phyloP scores from a whole-genome alignment of 1,284 basidiomycete genomes.

The Apiotrichum gracile region DNA sequence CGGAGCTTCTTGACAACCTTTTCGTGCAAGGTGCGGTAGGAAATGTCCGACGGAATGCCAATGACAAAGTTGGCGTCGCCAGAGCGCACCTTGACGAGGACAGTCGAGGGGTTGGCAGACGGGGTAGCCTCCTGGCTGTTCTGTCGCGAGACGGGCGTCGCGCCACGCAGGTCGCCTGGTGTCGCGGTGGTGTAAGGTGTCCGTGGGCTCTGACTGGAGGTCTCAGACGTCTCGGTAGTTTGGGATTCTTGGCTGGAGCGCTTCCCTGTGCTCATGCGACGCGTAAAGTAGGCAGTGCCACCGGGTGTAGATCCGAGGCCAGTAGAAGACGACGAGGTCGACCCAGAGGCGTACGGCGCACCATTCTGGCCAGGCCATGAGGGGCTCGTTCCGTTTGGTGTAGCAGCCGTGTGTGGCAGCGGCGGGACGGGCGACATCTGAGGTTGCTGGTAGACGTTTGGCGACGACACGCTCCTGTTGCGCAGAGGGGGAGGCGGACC shows the following conservation, averaged over 20 bases:
- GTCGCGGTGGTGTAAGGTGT: conserved; percentile 54
- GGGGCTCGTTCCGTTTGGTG: conserved; percentile 1
- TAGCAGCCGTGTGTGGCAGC: conserved; percentile 14
- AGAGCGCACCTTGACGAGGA: conserved; percentile 63
- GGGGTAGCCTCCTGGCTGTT: conserved; percentile 20
- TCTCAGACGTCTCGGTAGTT: conserved; percentile 45
- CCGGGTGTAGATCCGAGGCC: conserved; percentile 20
- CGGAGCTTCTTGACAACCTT: conserved; percentile 88
- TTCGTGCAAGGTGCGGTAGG: conserved; percentile 75
- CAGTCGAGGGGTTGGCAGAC: conserved; percentile 42
- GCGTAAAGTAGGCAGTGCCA: conserved; percentile 38
- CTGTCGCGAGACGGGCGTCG: conserved; percentile 31
- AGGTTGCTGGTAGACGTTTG: conserved; percentile 48
- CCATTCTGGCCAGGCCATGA: conserved; percentile 9
- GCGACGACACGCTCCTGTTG: conserved; percentile 48
- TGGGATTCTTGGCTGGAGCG: conserved; percentile 37
- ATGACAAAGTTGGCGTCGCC: conserved; percentile 66
- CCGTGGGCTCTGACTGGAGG: conserved; percentile 40
- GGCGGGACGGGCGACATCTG: conserved; percentile 19
- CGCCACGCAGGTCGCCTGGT: conserved; percentile 46
- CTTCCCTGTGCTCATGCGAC: conserved; percentile 31
- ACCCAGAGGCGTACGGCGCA: conserved; percentile 10
- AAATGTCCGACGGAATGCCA: conserved; percentile 69
- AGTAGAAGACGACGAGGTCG: conserved; percentile 27
- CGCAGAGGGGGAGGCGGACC: conserved; percentile 38